A percentile compares a stretch with the other conserved stretches of the same genome.
phyloP scores from a whole-genome alignment of 2,329 filamentous ascomycete genomes.

The Colletotrichum lindemuthianum region DNA sequence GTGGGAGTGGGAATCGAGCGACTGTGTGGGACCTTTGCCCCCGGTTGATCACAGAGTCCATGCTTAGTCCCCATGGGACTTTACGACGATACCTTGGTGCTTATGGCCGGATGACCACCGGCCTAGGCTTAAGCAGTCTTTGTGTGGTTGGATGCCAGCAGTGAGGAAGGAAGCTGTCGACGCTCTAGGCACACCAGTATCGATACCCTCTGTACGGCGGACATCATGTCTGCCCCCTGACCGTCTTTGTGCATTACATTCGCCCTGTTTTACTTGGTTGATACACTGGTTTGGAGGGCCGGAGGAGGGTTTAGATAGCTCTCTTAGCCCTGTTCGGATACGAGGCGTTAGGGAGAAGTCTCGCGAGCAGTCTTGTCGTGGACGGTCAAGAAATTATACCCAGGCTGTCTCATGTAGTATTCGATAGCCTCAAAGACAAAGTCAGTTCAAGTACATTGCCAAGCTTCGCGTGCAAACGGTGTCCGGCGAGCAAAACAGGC shows the following conservation, averaged over 20 bases:
- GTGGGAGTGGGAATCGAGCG: constrained; percentile 75
- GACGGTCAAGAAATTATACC: constrained; percentile 27
- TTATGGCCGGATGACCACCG: constrained; percentile 25
- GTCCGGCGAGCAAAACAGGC: too few species aligned
- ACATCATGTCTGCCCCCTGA: neutral
- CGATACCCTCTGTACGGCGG: constrained; percentile 15
- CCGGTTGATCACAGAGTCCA: constrained; percentile 60
- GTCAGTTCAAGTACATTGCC: too few species aligned
- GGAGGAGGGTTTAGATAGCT: constrained; percentile 62
- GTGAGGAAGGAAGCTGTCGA: constrained; percentile 8
- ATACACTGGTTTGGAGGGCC: constrained; percentile 45
- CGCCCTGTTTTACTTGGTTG: constrained; percentile 19
- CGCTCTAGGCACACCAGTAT: constrained; percentile 24
- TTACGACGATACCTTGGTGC: constrained; percentile 37
- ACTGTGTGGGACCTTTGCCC: constrained; percentile 46
- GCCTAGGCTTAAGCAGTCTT: constrained; percentile 35
- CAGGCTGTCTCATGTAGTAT: constrained; percentile 25
- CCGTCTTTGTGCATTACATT: constrained; percentile 2
- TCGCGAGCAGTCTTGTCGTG: constrained; percentile 9
- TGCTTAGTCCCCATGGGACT: constrained; percentile 45
- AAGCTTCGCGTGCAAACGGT: too few species aligned
- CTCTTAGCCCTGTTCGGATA: constrained; percentile 50
- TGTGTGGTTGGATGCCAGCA: constrained; percentile 18
- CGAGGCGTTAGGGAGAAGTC: constrained; percentile 34
- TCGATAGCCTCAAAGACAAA: constrained; percentile 16